These are phyloP conservation scores for Talaromyces rugulosus DNA, from an alignment of 2,329 filamentous ascomycete genomes.

Conservation along the genomic window DNA sequence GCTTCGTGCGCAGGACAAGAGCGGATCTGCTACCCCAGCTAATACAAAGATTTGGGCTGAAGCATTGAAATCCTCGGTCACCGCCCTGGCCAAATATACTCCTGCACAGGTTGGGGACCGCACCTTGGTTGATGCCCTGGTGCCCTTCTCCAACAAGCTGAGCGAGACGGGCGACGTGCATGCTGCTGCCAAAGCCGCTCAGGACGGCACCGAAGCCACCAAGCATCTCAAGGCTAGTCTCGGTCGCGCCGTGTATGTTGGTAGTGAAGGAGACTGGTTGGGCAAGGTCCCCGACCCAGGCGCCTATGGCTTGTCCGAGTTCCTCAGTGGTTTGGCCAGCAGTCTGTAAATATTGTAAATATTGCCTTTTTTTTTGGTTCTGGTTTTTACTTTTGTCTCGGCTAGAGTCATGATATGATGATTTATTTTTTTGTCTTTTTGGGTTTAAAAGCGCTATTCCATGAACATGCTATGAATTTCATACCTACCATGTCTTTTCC, in stretches of 20 bases:
- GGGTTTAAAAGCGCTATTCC: neutral
- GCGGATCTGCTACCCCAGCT: constrained; percentile 40
- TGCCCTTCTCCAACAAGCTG: constrained; percentile 78
- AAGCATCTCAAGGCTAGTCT: constrained; percentile 90
- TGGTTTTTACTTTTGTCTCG: neutral
- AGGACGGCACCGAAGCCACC: constrained; percentile 72
- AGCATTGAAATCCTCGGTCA: constrained; percentile 67
- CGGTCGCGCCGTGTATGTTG: constrained; percentile 78
- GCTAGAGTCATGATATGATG: neutral
- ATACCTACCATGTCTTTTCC: neutral
- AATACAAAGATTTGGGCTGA: constrained; percentile 56
- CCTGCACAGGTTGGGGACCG: constrained; percentile 85
- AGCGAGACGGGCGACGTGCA: constrained; percentile 61
- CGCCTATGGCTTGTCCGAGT: constrained; percentile 74
- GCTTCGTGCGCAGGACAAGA: constrained; percentile 50
- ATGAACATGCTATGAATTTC: neutral
- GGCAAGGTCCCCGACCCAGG: constrained; percentile 70
- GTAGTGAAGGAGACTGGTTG: constrained; percentile 61
- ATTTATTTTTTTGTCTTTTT: neutral
- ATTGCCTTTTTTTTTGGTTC: neutral
- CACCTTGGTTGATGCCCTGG: constrained; percentile 83
- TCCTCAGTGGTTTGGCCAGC: constrained; percentile 73
- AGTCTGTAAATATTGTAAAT: constrained; percentile 10
- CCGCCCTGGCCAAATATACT: constrained; percentile 75
- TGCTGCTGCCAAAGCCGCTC: constrained; percentile 70